Evolutionary conservation across 129 eudicot species (phyloP), one percentile per base, ranked within the genome.

Genomic region (Artemisia annua): DNA sequence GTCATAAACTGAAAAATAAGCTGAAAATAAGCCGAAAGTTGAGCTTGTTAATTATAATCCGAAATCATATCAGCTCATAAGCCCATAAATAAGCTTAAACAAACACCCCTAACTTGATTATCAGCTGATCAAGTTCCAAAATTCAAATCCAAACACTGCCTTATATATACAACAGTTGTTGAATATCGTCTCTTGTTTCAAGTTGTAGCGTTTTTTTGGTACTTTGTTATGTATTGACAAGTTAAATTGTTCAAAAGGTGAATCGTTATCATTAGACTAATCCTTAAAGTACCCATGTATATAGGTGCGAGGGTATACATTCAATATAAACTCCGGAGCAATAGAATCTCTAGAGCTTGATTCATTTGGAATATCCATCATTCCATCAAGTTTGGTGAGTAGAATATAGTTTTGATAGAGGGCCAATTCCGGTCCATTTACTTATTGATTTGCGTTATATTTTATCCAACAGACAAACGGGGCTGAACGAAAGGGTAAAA

Each of bases 341-440:
- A 83, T 90, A 52, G 95, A 87, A 70, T 85, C 85, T n/a, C 84
- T 90, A n/a, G 95, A 90, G 83, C 88, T 90, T 17, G 95, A 90
- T 76, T 85, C 97, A 51, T 90, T 90, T 70, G 97, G 97, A 56
- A 76, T 87, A 66, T 87, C 97, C 75, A 76, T 90, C 75, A 87
- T 90, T 66, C 97, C 97, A 59, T 90, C 97, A 56, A 90, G 86
- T 83, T 76, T 90, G 91, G 97, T 90, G 83, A 68, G 91, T 83
- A 46, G 63, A 59, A 73, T 70, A 16, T 26, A 18, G 56, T 13
- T 22, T 1, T 35, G 13, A 4, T 3, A 2, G 9, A 24, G 5
- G 51, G 18, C 7, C 28, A 15, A 19, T 57, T 55, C 75, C n/a
- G 9, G 3, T 55, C 58, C 32, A 61, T 39, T 57, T 26, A 51